phyloP scores from a whole-genome alignment of 345 rosid species.

The Bretschneidera sinensis region DNA sequence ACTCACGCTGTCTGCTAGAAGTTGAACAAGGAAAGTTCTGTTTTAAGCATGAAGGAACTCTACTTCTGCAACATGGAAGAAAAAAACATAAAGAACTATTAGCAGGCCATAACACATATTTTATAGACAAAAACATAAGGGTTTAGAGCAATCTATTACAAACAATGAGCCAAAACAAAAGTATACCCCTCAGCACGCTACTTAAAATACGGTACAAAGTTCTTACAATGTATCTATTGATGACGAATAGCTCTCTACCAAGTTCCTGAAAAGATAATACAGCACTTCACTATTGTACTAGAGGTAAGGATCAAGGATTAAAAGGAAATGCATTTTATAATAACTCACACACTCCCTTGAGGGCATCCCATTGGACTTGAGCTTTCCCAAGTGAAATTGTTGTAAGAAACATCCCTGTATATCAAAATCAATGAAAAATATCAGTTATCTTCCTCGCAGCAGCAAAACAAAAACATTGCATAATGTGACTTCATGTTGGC shows the following conservation, averaged over 20 bases:
- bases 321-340: constrained; percentile 2
- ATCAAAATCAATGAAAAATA: constrained; percentile 19
- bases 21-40: constrained; percentile 58
- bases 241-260: constrained; percentile 67
- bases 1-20: constrained; percentile 45
- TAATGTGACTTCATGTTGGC: constrained; percentile 1
- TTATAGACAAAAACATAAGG: background rate
- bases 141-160: background rate
- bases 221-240: constrained; percentile 47
- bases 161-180: background rate
- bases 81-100: constrained; percentile 7
- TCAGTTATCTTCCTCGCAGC: background rate
- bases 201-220: constrained; percentile 6
- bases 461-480: constrained; percentile 6
- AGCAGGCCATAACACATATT: background rate
- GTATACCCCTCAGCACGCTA: background rate
- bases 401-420: constrained; percentile 70
- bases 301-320: background rate
- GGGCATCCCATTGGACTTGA: constrained; percentile 54
- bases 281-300: background rate
- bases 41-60: constrained; percentile 46
- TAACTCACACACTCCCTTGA: constrained; percentile 63
- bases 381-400: constrained; percentile 63
- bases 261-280: constrained; percentile 44
- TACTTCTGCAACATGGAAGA: constrained; percentile 47